phyloP scores from a whole-genome alignment of 2,329 filamentous ascomycete species.

The Zymoseptoria tritici region DNA sequence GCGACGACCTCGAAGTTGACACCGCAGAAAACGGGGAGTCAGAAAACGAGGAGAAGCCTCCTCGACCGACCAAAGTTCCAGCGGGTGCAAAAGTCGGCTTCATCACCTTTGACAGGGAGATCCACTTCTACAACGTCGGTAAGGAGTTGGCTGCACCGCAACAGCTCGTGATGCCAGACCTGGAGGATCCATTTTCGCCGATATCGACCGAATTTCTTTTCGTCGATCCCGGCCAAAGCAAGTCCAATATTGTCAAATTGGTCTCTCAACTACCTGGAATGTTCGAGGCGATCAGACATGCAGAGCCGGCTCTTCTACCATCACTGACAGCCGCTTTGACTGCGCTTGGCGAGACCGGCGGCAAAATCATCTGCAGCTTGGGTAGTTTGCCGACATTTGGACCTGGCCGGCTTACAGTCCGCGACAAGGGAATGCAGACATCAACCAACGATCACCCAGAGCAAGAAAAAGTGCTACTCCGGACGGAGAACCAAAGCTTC shows the following conservation, averaged over 20 bases:
- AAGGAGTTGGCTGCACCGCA: slow-evolving; percentile 76
- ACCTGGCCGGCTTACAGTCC: slow-evolving; percentile 73
- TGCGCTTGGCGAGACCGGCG: slow-evolving; percentile 79
- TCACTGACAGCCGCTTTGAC: slow-evolving; percentile 74
- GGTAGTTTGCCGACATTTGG: slow-evolving; percentile 87
- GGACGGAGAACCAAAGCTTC: slow-evolving; percentile 83
- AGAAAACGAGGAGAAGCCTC: slow-evolving; percentile 34
- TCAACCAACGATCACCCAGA: slow-evolving; percentile 75
- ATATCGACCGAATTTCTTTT: slow-evolving; percentile 78
- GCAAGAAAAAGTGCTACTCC: slow-evolving; percentile 83
- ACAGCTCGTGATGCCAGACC: slow-evolving; percentile 97
- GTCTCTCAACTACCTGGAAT: slow-evolving; percentile 74
- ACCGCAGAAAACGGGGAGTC: slow-evolving; percentile 43
- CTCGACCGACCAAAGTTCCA: slow-evolving; percentile 54
- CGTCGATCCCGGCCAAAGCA: slow-evolving; percentile 87
- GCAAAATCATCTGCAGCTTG: slow-evolving; percentile 84
- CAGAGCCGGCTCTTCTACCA: slow-evolving; percentile 80
- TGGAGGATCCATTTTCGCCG: slow-evolving; percentile 93
- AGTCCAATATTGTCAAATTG: slow-evolving; percentile 79
- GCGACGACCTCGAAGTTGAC: slow-evolving; percentile 49
- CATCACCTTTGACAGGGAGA: slow-evolving; percentile 90
- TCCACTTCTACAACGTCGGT: slow-evolving; percentile 95
- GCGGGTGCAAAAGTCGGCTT: slow-evolving; percentile 83
- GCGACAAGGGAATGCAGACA: slow-evolving; percentile 80
- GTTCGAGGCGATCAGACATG: slow-evolving; percentile 81